phyloP scores from a whole-genome alignment of 345 rosid species.

The Trapa incisa region DNA sequence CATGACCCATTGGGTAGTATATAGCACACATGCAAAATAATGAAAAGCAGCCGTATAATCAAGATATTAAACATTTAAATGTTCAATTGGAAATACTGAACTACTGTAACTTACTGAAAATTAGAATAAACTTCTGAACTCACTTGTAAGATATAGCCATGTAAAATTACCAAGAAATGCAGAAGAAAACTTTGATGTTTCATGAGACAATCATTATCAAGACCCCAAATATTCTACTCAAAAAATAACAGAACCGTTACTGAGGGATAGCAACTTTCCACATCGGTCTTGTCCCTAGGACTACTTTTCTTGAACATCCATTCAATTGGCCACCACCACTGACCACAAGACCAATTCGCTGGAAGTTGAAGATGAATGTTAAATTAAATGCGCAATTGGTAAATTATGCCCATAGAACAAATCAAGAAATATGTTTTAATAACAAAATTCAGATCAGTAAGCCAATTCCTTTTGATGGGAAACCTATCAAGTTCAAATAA shows the following conservation, averaged over 20 bases:
- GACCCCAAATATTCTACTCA: too few relatives aligned
- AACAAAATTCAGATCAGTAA: neutral
- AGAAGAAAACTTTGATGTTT: neutral
- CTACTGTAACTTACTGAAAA: neutral
- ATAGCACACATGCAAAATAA: neutral
- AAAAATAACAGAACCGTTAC: too few relatives aligned
- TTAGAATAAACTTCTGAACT: neutral
- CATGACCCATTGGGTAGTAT: neutral
- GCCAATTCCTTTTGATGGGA: neutral
- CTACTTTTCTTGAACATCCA: too few relatives aligned
- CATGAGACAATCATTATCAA: neutral
- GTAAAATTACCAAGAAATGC: neutral
- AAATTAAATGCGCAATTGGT: neutral
- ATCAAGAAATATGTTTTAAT: neutral
- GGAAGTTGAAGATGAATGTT: conserved; percentile 5
- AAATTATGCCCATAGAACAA: conserved; percentile 1
- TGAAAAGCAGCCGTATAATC: neutral
- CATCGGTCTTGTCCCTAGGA: too few relatives aligned
- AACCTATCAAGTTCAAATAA: neutral
- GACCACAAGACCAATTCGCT: neutral
- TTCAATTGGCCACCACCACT: neutral
- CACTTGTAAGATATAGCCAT: neutral
- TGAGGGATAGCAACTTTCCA: too few relatives aligned
- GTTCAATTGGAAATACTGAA: neutral
- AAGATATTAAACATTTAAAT: neutral